Base-by-base conservation (phyloP, 1,284 basidiomycete genomes). In the Golubevia pallescens region DNA sequence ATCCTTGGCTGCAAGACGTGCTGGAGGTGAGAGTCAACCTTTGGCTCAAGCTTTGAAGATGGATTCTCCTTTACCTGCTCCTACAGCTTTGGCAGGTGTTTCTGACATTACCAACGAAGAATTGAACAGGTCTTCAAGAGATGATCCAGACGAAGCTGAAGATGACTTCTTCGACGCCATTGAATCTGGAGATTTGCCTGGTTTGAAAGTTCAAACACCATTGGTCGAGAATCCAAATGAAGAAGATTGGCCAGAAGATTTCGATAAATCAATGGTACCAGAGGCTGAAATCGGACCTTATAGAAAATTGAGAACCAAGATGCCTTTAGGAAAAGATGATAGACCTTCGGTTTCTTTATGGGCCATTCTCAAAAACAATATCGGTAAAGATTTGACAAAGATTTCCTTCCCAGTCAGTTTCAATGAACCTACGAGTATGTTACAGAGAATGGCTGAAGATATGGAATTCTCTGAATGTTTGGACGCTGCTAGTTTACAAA, bases 101-200 rank as follows among this genome's bases (percentile, higher is more conserved):
- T 38, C 34, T 5, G 34, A 38, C 34, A 10, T 5, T 10, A 38
- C 34, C 34, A 38, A 38, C 10, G 5, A 38, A 38, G 34, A 38
- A 38, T 38, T 38, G 10, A 10, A 38, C 3, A 38, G 10, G 34
- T 38, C n/a, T n/a, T n/a, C n/a, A n/a, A n/a, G n/a, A n/a, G n/a
- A n/a, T n/a, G n/a, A n/a, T n/a, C n/a, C n/a, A n/a, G n/a, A n/a
- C 42, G 91, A 92, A 57, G 92, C 92, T 1, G 94, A 95, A 72
- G 93, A 93, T 61, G 94, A 95, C 79, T 98, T 98, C 87, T 98
- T 97, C 80, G 96, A 98, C 84, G 95, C 95, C 19, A 95, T 97
- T 79, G 96, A 98, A 81, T 87, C 91, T 8, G 92, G 77, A 60
- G 74, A 82, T 59, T 57, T 81, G 66, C 77, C 81, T 3, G 75